Evolutionary conservation across 2,329 filamentous ascomycete genomes (phyloP).

Genomic region (Sporothrix euskadiensis): DNA sequence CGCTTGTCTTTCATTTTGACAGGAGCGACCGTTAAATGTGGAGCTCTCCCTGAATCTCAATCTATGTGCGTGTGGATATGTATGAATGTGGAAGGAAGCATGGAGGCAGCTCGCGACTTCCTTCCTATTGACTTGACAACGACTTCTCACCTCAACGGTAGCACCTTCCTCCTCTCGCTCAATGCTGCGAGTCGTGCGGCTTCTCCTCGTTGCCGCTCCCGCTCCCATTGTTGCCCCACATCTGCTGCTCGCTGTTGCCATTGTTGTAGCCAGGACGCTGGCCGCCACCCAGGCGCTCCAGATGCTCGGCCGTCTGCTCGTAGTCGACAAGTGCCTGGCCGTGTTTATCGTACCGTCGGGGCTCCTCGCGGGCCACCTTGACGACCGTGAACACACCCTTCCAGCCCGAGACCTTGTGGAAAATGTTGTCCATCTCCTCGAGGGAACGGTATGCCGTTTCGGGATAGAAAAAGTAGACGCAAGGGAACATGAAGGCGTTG

Average conservation of each 20-base stretch:
- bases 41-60: neutral
- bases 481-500: conserved; percentile 54
- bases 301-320: conserved; percentile 34
- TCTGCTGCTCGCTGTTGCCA: neutral
- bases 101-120: neutral
- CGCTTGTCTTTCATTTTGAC: neutral
- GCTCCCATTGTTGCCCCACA: neutral
- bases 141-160: neutral
- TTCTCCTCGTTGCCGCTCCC: conserved; percentile 13
- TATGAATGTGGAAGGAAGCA: neutral
- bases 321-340: conserved; percentile 56
- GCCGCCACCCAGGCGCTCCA: neutral
- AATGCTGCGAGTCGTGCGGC: neutral
- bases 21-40: neutral
- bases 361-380: conserved; percentile 48
- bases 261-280: neutral
- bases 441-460: conserved; percentile 58
- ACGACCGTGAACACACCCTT: conserved; percentile 47
- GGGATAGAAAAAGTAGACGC: conserved; percentile 55
- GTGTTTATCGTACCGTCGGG: conserved; percentile 59
- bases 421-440: conserved; percentile 69
- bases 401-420: conserved; percentile 53
- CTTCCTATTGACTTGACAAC: neutral
- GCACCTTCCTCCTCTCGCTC: neutral
- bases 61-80: neutral